A percentile compares a stretch with the other conserved stretches of the same genome.
phyloP scores from a whole-genome alignment of 192 early-diverging fungal species.

The Fimicolochytrium jonesii region DNA sequence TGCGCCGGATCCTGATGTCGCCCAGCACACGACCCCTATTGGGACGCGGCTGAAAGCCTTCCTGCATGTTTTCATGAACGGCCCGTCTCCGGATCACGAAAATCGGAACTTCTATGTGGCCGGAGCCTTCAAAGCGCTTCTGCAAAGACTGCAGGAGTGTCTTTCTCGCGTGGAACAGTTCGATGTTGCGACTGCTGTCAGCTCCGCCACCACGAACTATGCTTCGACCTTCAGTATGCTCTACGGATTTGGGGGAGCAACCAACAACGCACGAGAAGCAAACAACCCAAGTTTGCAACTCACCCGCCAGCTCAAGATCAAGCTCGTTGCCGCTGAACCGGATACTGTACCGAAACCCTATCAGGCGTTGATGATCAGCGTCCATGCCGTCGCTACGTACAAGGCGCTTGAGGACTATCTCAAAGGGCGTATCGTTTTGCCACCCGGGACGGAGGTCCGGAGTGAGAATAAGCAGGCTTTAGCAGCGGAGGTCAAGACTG shows the following conservation, averaged over 20 bases:
- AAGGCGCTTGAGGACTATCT: constrained; percentile 77
- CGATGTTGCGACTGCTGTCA: constrained; percentile 50
- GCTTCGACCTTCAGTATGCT: neutral
- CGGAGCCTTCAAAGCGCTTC: constrained; percentile 48
- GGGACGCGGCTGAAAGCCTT: constrained; percentile 36
- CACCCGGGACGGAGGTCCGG: neutral
- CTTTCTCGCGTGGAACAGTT: constrained; percentile 68
- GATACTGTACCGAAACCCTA: constrained; percentile 45
- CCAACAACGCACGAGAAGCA: constrained; percentile 5
- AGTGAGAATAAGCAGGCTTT: constrained; percentile 20
- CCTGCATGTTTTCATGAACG: constrained; percentile 54
- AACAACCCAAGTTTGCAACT: constrained; percentile 52
- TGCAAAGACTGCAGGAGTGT: constrained; percentile 67
- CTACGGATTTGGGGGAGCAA: constrained; percentile 2
- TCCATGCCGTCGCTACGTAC: constrained; percentile 85
- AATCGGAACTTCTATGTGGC: constrained; percentile 30
- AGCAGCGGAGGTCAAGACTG: neutral
- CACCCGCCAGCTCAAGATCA: constrained; percentile 69
- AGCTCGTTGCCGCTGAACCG: constrained; percentile 50
- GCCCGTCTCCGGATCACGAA: constrained; percentile 32
- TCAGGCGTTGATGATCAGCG: constrained; percentile 60
- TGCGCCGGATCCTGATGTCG: neutral
- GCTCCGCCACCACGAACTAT: constrained; percentile 1
- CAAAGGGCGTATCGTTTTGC: constrained; percentile 49
- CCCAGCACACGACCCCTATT: constrained; percentile 16